Percentiles rank a stretch among this genome's conserved stretches.
Conservation (phyloP, 768 basidiomycete genomes). For the Tephrocybe rancida region DNA sequence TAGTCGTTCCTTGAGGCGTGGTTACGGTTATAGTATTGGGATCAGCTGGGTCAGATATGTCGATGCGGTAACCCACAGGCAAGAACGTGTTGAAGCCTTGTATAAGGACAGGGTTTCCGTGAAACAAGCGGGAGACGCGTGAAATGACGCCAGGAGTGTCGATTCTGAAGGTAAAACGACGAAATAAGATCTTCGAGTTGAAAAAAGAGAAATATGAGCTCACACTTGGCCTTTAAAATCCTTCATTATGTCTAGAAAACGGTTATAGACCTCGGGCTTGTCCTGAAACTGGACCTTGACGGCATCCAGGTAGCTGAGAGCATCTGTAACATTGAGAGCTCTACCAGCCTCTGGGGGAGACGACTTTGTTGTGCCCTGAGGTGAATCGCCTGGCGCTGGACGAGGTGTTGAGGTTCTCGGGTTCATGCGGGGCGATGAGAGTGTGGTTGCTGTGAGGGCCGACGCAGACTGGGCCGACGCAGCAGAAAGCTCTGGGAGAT, state of each 20-base stretch:
- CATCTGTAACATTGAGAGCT: constrained; percentile 91
- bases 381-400: constrained; percentile 34
- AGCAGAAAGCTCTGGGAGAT: constrained; percentile 10
- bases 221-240: constrained; percentile 97
- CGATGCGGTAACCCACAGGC: constrained; percentile 92
- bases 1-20: constrained; percentile 73
- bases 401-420: constrained; percentile 32
- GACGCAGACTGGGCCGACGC: constrained; percentile 5
- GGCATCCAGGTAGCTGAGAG: constrained; percentile 90
- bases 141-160: constrained; percentile 98
- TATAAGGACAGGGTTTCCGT: constrained; percentile 87
- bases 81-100: constrained; percentile 99
- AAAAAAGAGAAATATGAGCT: constrained; percentile 33
- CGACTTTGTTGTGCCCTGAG: constrained; percentile 30
- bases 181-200: constrained; percentile 2
- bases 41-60: constrained; percentile 75
- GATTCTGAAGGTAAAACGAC: constrained; percentile 56
- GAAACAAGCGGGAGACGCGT: constrained; percentile 90
- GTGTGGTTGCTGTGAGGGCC: neutral
- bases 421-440: constrained; percentile 16
- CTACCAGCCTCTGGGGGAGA: constrained; percentile 42
- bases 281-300: constrained; percentile 92
- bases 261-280: constrained; percentile 92
- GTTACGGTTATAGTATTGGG: constrained; percentile 80
- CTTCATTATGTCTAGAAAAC: constrained; percentile 97